Percentiles rank a stretch among this genome's conserved stretches.
Conservation (phyloP, 768 basidiomycete species). For the Gyrodon lividus region DNA sequence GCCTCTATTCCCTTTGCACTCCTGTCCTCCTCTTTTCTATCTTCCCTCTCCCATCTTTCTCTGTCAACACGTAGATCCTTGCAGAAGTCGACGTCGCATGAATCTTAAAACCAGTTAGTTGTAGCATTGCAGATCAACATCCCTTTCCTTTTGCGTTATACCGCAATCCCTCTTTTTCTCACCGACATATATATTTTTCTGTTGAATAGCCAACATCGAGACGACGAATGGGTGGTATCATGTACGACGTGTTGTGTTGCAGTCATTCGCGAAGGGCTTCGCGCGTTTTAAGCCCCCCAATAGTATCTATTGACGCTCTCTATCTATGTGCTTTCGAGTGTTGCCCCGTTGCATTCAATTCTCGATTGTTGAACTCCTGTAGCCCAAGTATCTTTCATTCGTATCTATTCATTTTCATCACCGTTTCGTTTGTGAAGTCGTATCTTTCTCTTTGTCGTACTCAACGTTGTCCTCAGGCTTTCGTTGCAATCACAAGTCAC, state of each 20-base stretch:
- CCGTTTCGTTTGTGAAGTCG: too few relatives aligned
- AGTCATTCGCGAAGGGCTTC: slow-evolving; percentile 39
- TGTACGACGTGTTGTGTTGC: neutral
- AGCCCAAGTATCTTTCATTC: neutral
- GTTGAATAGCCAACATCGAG: neutral
- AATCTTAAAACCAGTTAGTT: neutral
- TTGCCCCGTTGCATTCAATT: neutral
- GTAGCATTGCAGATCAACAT: neutral
- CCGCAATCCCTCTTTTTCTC: neutral
- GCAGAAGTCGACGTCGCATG: neutral
- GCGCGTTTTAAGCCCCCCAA: slow-evolving; percentile 37
- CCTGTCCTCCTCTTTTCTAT: neutral
- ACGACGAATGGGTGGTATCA: neutral
- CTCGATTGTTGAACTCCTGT: neutral
- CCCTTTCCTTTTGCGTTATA: neutral
- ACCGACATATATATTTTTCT: slow-evolving; percentile 2
- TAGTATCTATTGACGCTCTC: neutral
- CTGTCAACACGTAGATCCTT: neutral
- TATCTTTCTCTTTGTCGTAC: neutral
- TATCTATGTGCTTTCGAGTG: neutral
- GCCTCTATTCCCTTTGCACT: too few relatives aligned
- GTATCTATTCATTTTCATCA: neutral
- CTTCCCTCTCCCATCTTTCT: neutral
- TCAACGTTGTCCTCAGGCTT: neutral
- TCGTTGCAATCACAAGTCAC: neutral